phyloP scores from a whole-genome alignment of 768 basidiomycete genomes.

The Sporobolomyces pararoseus region DNA sequence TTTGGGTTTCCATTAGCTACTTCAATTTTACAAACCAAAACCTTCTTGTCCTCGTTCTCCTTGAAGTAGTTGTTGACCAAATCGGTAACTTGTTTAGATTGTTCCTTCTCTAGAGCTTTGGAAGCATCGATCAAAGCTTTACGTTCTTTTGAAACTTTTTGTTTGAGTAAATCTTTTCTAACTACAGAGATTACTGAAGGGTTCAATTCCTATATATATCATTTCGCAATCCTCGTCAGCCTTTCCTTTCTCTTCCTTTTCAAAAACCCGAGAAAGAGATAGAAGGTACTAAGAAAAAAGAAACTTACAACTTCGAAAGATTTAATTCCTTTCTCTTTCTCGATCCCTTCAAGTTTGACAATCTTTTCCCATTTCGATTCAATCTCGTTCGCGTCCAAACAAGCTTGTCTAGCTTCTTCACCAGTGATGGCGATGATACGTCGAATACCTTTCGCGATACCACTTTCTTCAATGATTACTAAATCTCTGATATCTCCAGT shows the following conservation, averaged over 20 bases:
- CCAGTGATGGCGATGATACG: constrained; percentile 92
- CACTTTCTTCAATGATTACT: constrained; percentile 88
- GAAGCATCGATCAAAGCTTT: constrained; percentile 78
- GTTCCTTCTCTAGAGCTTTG: constrained; percentile 73
- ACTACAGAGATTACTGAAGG: constrained; percentile 85
- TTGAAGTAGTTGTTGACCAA: constrained; percentile 68
- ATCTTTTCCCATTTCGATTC: constrained; percentile 62
- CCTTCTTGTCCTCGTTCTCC: constrained; percentile 65
- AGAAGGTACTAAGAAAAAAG: not conserved
- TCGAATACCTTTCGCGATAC: constrained; percentile 96
- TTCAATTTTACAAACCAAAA: constrained; percentile 67
- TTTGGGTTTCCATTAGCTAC: constrained; percentile 76
- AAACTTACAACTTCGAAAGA: constrained; percentile 65
- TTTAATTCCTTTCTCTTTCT: constrained; percentile 85
- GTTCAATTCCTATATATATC: constrained; percentile 66
- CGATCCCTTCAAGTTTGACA: constrained; percentile 63
- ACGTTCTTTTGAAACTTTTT: constrained; percentile 54
- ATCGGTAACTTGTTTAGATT: constrained; percentile 75
- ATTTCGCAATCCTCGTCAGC: not conserved
- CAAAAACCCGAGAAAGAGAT: not conserved
- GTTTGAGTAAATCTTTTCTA: constrained; percentile 67
- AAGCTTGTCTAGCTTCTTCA: constrained; percentile 80
- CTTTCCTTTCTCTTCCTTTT: no score
- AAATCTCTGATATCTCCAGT: constrained; percentile 97
- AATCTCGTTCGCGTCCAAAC: constrained; percentile 63